Percentiles rank a stretch among this genome's conserved stretches.
Conservation (phyloP, 306 rosid species). For the Datisca glomerata region DNA sequence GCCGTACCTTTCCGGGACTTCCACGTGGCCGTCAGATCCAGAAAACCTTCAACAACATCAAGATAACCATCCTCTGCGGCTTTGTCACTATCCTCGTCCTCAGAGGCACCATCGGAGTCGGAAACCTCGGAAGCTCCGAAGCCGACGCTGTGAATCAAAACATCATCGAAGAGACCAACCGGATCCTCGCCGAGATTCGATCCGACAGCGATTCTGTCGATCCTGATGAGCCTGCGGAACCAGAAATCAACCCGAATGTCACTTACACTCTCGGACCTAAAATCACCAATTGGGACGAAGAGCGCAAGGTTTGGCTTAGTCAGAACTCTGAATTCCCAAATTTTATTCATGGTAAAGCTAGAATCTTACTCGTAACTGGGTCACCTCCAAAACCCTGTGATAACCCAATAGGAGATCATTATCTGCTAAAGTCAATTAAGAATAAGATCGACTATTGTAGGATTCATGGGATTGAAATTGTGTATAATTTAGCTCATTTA, state of each 20-base stretch:
- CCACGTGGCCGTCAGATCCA: slow-evolving; percentile 76
- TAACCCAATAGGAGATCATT: slow-evolving; percentile 82
- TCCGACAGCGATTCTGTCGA: slow-evolving; percentile 60
- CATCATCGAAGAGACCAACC: slow-evolving; percentile 55
- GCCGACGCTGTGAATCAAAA: slow-evolving; percentile 51
- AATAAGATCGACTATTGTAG: slow-evolving; percentile 90
- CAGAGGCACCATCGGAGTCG: slow-evolving; percentile 78
- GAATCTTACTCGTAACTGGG: slow-evolving; percentile 66
- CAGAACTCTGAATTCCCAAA: slow-evolving; percentile 56
- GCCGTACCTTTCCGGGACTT: slow-evolving; percentile 9
- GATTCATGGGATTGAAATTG: slow-evolving; percentile 88
- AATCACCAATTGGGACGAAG: slow-evolving; percentile 47
- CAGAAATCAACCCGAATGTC: slow-evolving; percentile 33
- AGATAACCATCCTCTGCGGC: slow-evolving; percentile 76
- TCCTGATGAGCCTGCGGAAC: slow-evolving; percentile 29
- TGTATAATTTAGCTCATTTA: slow-evolving; percentile 80
- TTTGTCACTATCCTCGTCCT: slow-evolving; percentile 85
- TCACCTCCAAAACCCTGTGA: slow-evolving; percentile 92
- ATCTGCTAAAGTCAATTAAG: slow-evolving; percentile 61
- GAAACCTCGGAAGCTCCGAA: slow-evolving; percentile 41
- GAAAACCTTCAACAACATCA: slow-evolving; percentile 73
- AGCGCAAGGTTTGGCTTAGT: slow-evolving; percentile 43
- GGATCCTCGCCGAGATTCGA: slow-evolving; percentile 84
- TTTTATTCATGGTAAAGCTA: slow-evolving; percentile 49
- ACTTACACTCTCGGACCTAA: slow-evolving; percentile 70